phyloP scores from a whole-genome alignment of 75 land plant genomes.

The Selaginella tamariscina region DNA sequence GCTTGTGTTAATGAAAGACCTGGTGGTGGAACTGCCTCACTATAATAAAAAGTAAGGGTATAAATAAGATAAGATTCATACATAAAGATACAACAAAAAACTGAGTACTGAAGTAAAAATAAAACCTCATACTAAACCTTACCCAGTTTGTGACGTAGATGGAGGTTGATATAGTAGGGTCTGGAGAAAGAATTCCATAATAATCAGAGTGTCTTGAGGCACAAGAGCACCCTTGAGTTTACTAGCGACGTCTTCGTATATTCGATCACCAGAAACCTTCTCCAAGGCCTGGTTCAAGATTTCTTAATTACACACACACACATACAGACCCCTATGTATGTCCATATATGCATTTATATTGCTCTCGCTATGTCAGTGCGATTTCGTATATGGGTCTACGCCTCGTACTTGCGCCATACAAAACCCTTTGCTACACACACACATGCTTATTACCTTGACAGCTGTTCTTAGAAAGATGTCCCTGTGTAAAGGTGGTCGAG shows the following conservation, averaged over 20 bases:
- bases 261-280: not conserved
- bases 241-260: not conserved
- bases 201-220: constrained; percentile 16
- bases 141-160: constrained; percentile 35
- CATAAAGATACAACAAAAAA: too few species aligned
- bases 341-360: too few species aligned
- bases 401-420: too few species aligned
- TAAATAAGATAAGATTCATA: not conserved
- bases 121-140: not conserved
- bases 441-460: constrained; percentile 60
- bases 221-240: not conserved
- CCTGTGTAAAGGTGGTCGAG: constrained; percentile 60
- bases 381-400: too few species aligned
- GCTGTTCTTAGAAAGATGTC: constrained; percentile 60
- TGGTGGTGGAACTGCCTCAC: constrained; percentile 23
- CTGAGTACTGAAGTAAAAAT: too few species aligned
- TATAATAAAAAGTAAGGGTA: not conserved
- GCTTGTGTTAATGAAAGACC: constrained; percentile 65
- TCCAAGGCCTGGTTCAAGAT: not conserved
- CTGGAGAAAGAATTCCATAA: constrained; percentile 68
- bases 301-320: too few species aligned
- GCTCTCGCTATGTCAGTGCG: not conserved
- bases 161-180: constrained; percentile 54
- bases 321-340: too few species aligned
- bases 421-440: too few species aligned